phyloP scores from a whole-genome alignment of 2,329 filamentous ascomycete species.

The Penicillium sp. region DNA sequence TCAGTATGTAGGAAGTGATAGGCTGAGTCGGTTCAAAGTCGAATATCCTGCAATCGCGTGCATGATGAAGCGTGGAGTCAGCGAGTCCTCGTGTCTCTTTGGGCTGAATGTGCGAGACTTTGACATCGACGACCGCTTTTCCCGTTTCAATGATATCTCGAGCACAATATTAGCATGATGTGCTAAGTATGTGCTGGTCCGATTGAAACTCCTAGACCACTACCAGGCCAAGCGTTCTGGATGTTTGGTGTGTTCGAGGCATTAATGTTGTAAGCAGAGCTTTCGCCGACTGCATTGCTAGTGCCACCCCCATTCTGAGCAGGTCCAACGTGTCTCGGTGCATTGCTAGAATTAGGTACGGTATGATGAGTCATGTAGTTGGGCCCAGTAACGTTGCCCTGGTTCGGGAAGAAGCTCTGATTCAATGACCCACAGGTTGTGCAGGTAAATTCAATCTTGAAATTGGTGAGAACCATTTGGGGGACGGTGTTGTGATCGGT shows the following conservation, averaged over 20 bases:
- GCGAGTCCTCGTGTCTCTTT: neutral
- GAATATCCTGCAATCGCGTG: neutral
- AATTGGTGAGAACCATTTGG: slow-evolving; percentile 35
- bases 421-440: slow-evolving; percentile 39
- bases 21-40: neutral
- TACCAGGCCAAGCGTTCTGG: slow-evolving; percentile 29
- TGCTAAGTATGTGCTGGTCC: slow-evolving; percentile 21
- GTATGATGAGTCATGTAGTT: slow-evolving; percentile 29
- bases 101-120: neutral
- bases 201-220: slow-evolving; percentile 30
- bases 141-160: neutral
- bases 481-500: slow-evolving; percentile 27
- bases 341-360: slow-evolving; percentile 18
- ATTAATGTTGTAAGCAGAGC: slow-evolving; percentile 25
- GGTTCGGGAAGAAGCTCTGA: slow-evolving; percentile 39
- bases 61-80: neutral
- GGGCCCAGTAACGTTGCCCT: slow-evolving; percentile 34
- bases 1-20: neutral
- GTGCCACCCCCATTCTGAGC: slow-evolving; percentile 18
- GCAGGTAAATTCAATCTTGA: slow-evolving; percentile 42
- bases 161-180: neutral
- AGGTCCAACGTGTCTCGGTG: slow-evolving; percentile 19
- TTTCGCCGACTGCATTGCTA: slow-evolving; percentile 19
- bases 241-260: slow-evolving; percentile 26
- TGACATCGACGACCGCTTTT: neutral